Evolutionary conservation across 2,329 filamentous ascomycete species (phyloP), one percentile per base, ranked within the genome.

Genomic region (Diplodia sapinea): DNA sequence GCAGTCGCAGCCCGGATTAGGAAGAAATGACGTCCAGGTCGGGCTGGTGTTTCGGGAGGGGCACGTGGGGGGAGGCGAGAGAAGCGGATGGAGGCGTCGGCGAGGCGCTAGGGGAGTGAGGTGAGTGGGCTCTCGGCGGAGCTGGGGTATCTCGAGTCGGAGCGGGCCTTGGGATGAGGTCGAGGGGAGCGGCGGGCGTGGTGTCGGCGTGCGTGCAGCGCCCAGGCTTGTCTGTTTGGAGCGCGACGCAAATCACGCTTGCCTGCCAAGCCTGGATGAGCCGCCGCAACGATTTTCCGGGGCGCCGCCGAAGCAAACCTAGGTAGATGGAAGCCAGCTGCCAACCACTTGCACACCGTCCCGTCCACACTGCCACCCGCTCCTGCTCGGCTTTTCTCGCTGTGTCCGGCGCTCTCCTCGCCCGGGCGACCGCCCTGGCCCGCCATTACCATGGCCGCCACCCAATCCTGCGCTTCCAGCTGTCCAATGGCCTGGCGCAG

Each of bases 1-100:
- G 73, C 74, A 72, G 74, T 74, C 75, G 70, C 73, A 50, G 43
- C 72, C 75, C 75, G 74, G 76, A 77, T 73, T 73, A 72, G 74
- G 64, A 71, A 72, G 64, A 71, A 72, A 77, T 78, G 76, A 78
- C 76, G 76, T 78, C 75, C 74, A 70, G 69, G 57, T 65, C 49
- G 61, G 66, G 54, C 59, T 38, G 49, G 68, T 57, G 82, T 62
- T 50, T 54, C 65, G 65, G 20, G 65, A 63, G 65, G 65, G 65
- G 65, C 65, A 63, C 56, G 65, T 67, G 65, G 65, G 65, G 36
- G 63, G 65, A 26, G 29, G 54, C 43, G 43, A 40, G 43, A 13
- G 43, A 31, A 23, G 33, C 33, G 47, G 55, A 26, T 31, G 17
- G 33, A 29, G 38, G 55, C 20, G 47, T 9, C n/a, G 31, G 65